Percentiles rank a stretch among this genome's conserved stretches.
Evolutionary conservation across 2,329 filamentous ascomycete species (phyloP).

Genomic region (Colletotrichum salicis): DNA sequence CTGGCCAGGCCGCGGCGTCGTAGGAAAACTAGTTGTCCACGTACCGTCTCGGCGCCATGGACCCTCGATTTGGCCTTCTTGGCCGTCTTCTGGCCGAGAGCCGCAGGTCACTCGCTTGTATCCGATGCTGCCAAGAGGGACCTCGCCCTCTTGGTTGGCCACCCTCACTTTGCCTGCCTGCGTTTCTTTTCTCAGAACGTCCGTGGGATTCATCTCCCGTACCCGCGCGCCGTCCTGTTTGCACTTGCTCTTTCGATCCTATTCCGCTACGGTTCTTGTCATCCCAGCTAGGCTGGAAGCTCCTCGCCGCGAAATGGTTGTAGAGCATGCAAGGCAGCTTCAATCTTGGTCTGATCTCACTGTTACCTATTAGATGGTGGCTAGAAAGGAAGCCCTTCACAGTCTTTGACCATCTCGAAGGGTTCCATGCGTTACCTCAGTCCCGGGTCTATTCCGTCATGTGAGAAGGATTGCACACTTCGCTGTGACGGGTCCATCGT

Average conservation of each 20-base stretch:
- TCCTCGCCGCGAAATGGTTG: not conserved
- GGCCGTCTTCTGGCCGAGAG: conserved; percentile 21
- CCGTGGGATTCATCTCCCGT: conserved; percentile 23
- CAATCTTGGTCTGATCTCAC: conserved; percentile 21
- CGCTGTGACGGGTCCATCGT: conserved; percentile 10
- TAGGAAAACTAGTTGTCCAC: not conserved
- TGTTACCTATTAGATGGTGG: not conserved
- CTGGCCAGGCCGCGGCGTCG: not conserved
- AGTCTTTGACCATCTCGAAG: not conserved
- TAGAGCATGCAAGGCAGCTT: conserved; percentile 12
- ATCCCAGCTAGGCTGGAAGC: conserved; percentile 5
- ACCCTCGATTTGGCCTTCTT: not conserved
- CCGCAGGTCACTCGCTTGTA: conserved; percentile 23
- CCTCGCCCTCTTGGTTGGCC: conserved; percentile 16
- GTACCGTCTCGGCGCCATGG: not conserved
- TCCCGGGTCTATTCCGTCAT: not conserved
- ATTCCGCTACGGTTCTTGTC: conserved; percentile 17
- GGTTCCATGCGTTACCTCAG: conserved; percentile 1
- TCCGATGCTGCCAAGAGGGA: conserved; percentile 20
- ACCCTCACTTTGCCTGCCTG: conserved; percentile 5
- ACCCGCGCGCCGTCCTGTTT: conserved; percentile 10
- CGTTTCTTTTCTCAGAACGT: conserved; percentile 21
- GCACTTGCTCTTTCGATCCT: conserved; percentile 3
- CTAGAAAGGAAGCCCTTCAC: not conserved
- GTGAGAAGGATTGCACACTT: not conserved